These are phyloP conservation scores for Clarkia xantiana DNA, from an alignment of 345 rosid species.

Conservation along the genomic window DNA sequence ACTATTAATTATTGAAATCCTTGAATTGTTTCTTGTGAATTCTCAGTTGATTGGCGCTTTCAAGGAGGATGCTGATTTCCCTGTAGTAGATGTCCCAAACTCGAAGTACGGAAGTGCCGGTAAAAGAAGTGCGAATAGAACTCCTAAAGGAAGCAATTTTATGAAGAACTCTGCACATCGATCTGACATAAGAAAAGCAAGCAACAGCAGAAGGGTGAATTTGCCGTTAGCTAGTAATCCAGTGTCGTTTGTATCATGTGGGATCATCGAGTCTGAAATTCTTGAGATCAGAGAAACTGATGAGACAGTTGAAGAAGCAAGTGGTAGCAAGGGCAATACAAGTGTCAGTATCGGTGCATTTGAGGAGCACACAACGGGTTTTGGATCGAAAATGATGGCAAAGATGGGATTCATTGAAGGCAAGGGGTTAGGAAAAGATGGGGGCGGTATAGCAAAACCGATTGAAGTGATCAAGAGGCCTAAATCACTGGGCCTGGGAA, in stretches of 20 bases:
- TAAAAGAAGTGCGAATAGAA: constrained; percentile 18
- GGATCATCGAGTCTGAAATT: constrained; percentile 38
- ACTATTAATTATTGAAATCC: neutral
- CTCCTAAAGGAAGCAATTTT: constrained; percentile 16
- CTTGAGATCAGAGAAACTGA: constrained; percentile 18
- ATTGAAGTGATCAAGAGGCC: constrained; percentile 71
- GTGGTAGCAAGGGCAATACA: constrained; percentile 17
- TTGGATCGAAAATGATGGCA: constrained; percentile 70
- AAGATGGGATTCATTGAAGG: constrained; percentile 85
- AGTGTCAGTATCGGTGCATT: constrained; percentile 48
- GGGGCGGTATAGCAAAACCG: constrained; percentile 65
- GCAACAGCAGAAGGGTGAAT: constrained; percentile 26
- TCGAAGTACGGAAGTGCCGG: constrained; percentile 21
- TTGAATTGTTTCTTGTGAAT: constrained; percentile 1
- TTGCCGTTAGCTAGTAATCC: constrained; percentile 50
- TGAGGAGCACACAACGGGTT: constrained; percentile 59
- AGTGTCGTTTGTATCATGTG: constrained; percentile 65
- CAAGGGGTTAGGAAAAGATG: constrained; percentile 74
- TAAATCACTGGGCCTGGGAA: constrained; percentile 61
- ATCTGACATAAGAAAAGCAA: constrained; percentile 18
- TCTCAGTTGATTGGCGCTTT: constrained; percentile 65
- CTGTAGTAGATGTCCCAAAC: constrained; percentile 28
- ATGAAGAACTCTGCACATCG: constrained; percentile 15
- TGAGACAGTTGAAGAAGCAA: constrained; percentile 11
- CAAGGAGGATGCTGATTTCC: constrained; percentile 43